Evolutionary conservation across 2,329 filamentous ascomycete genomes (phyloP).

Genomic region (Xylaria sp.): DNA sequence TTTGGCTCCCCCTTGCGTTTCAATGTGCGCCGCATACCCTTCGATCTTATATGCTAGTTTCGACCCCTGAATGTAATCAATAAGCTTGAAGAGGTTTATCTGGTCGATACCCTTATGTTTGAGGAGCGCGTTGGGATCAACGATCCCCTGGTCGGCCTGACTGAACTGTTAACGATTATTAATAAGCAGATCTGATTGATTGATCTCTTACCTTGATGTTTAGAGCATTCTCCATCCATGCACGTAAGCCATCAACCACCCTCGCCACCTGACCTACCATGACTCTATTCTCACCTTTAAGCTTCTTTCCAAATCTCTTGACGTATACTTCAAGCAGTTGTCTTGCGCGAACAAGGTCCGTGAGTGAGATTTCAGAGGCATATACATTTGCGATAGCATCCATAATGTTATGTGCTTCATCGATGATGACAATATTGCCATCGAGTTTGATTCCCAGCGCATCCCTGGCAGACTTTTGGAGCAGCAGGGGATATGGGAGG

Average conservation of each 20-base stretch:
- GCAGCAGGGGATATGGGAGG: slow-evolving; percentile 87
- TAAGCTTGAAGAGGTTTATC: slow-evolving; percentile 90
- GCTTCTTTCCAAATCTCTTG: slow-evolving; percentile 83
- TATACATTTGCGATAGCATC: slow-evolving; percentile 90
- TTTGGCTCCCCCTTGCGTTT: slow-evolving; percentile 52
- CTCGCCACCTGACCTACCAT: slow-evolving; percentile 90
- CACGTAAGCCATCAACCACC: slow-evolving; percentile 80
- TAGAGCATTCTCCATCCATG: slow-evolving; percentile 70
- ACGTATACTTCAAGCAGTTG: slow-evolving; percentile 84
- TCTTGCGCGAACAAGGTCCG: slow-evolving; percentile 77
- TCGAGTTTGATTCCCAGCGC: slow-evolving; percentile 88
- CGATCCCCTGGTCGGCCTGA: slow-evolving; percentile 69
- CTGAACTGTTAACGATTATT: slow-evolving; percentile 33
- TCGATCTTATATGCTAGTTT: slow-evolving; percentile 96
- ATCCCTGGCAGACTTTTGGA: slow-evolving; percentile 88
- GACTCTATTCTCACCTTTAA: slow-evolving; percentile 90
- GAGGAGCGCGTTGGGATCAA: slow-evolving; percentile 77
- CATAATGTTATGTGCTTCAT: slow-evolving; percentile 98
- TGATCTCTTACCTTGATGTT: slow-evolving; percentile 56
- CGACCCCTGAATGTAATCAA: slow-evolving; percentile 88
- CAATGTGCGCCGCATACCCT: slow-evolving; percentile 77
- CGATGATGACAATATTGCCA: slow-evolving; percentile 90
- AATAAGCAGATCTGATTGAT: not conserved
- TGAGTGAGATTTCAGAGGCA: slow-evolving; percentile 78
- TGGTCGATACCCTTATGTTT: slow-evolving; percentile 90